Evolutionary conservation across 345 rosid genomes (phyloP).

Genomic region (Pugionium cornutum): DNA sequence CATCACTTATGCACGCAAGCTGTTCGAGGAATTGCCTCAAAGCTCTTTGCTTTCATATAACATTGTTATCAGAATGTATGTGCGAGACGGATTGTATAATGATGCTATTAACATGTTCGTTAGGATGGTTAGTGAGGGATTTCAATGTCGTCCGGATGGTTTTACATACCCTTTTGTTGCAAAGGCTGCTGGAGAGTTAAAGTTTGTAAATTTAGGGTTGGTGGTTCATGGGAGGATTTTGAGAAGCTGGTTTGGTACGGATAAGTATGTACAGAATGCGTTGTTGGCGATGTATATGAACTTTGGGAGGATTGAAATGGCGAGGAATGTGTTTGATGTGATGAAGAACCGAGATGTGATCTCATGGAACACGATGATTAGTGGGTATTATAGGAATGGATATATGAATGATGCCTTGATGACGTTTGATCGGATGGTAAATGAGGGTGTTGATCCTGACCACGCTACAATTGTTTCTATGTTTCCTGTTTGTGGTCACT

Average conservation of each 20-base stretch:
- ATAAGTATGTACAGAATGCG: constrained; percentile 56
- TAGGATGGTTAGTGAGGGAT: constrained; percentile 48
- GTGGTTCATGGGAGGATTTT: constrained; percentile 51
- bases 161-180: constrained; percentile 56
- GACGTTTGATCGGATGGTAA: constrained; percentile 50
- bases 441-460: constrained; percentile 50
- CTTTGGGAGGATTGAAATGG: constrained; percentile 48
- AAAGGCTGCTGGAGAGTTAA: constrained; percentile 55
- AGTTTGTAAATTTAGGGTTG: constrained; percentile 44
- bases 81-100: constrained; percentile 32
- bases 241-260: constrained; percentile 43
- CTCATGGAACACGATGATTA: constrained; percentile 68
- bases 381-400: constrained; percentile 63
- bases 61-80: constrained; percentile 48
- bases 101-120: constrained; percentile 47
- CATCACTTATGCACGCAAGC: constrained; percentile 38
- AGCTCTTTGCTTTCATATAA: constrained; percentile 47
- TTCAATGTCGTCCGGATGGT: constrained; percentile 48
- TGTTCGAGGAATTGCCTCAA: constrained; percentile 58
- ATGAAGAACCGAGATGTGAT: constrained; percentile 55
- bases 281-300: constrained; percentile 69
- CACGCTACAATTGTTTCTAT: constrained; percentile 54
- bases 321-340: constrained; percentile 52
- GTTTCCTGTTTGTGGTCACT: constrained; percentile 61
- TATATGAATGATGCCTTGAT: constrained; percentile 49